phyloP scores from a whole-genome alignment of 805 yeast species.

The Kazachstania martiniae region DNA sequence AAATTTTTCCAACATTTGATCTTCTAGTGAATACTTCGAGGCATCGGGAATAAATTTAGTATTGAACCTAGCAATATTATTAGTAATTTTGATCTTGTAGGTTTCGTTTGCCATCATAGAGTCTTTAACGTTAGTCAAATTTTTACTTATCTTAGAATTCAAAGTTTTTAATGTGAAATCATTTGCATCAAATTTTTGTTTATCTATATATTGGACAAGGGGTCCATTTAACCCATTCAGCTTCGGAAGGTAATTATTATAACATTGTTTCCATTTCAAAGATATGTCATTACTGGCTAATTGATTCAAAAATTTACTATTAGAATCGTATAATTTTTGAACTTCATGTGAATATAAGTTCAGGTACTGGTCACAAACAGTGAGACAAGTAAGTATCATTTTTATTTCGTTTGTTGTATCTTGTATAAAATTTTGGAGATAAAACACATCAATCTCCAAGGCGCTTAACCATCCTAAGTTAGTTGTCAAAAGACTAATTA shows the following conservation, averaged over 20 bases:
- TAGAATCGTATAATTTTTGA: conserved; percentile 34
- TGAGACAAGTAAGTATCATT: conserved; percentile 36
- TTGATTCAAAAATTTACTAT: conserved; percentile 29
- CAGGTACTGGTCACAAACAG: conserved; percentile 39
- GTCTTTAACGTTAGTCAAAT: conserved; percentile 11
- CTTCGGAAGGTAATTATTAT: conserved; percentile 12
- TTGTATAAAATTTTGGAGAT: conserved; percentile 22
- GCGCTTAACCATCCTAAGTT: conserved; percentile 45
- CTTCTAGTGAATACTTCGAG: conserved; percentile 16
- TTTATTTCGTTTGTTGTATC: conserved; percentile 29
- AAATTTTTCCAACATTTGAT: conserved; percentile 18
- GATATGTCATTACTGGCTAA: conserved; percentile 34
- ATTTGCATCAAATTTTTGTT: conserved; percentile 3
- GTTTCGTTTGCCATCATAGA: conserved; percentile 3
- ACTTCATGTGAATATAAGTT: conserved; percentile 39
- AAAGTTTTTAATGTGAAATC: conserved; percentile 7
- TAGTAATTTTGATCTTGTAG: conserved; percentile 8
- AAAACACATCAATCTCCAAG: conserved; percentile 32
- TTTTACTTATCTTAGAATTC: conserved; percentile 8
- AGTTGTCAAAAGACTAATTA: conserved; percentile 31
- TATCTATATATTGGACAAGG: conserved; percentile 12
- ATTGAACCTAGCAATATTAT: conserved; percentile 5
- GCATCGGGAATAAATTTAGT: conserved; percentile 7
- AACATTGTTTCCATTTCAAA: conserved; percentile 32
- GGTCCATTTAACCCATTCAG: conserved; percentile 6